A percentile compares a stretch with the other conserved stretches of the same genome.
These are phyloP conservation scores for Polygonum maritimum DNA, from an alignment of 148 eudicot species.

Conservation along the genomic window DNA sequence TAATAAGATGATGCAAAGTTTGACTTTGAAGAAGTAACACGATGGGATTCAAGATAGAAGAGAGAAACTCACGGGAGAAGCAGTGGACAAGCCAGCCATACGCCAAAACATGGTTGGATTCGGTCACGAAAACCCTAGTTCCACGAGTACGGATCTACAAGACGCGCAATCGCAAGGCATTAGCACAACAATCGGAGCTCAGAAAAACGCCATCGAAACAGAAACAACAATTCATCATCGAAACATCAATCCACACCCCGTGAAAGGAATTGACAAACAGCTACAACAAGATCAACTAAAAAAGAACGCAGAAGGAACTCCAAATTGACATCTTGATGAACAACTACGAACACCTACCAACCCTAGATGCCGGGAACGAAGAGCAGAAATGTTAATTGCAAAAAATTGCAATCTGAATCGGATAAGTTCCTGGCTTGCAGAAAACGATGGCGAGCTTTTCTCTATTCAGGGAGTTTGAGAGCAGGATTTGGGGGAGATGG, in stretches of 20 bases:
- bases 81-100: slow-evolving; percentile 89
- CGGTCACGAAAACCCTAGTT: slow-evolving; percentile 11
- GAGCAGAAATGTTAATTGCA: not conserved
- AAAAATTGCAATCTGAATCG: not conserved
- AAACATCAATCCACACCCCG: not conserved
- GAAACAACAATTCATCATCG: not conserved
- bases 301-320: not conserved
- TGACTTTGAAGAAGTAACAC: not conserved
- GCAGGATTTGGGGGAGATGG: not conserved
- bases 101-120: slow-evolving; percentile 80
- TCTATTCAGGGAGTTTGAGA: not conserved
- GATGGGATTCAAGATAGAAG: slow-evolving; percentile 10
- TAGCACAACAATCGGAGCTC: not conserved
- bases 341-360: not conserved
- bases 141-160: slow-evolving; percentile 27
- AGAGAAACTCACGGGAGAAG: slow-evolving; percentile 59
- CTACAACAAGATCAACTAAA: not conserved
- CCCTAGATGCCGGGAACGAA: not conserved
- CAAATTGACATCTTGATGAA: not conserved
- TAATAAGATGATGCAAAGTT: not conserved
- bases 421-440: not conserved
- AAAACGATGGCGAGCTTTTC: not conserved
- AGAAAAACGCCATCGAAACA: not conserved
- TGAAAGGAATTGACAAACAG: not conserved
- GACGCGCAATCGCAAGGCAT: not conserved